Conservation (phyloP, 805 yeast genomes). For the Hanseniaspora singularis region DNA sequence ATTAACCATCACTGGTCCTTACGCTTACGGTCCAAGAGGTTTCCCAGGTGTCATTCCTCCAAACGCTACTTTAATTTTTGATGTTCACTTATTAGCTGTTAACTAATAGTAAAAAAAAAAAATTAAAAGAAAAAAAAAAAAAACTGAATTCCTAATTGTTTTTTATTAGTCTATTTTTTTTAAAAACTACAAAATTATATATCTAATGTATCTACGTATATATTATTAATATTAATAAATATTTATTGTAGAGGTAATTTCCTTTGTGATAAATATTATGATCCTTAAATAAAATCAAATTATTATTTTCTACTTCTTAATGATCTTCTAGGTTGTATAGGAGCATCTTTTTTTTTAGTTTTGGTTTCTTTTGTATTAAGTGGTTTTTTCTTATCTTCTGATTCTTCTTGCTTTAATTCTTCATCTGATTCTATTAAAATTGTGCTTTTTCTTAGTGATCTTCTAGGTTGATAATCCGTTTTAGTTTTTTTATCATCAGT, state of each 20-base stretch:
- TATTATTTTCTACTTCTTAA: slow-evolving; percentile 4
- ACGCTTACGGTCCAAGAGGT: slow-evolving; percentile 90
- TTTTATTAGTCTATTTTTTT: neutral
- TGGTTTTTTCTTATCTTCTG: slow-evolving; percentile 18
- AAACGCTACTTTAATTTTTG: slow-evolving; percentile 81
- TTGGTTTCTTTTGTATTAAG: slow-evolving; percentile 18
- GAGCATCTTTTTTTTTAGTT: neutral
- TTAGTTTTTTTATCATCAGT: slow-evolving; percentile 1
- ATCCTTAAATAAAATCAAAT: no score
- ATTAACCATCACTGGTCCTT: slow-evolving; percentile 81
- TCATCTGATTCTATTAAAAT: no score
- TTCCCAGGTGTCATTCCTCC: slow-evolving; percentile 97
- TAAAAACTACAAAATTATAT: neutral
- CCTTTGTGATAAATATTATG: neutral
- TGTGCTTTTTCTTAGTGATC: slow-evolving; percentile 16
- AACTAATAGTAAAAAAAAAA: slow-evolving; percentile 23
- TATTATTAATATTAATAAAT: no score
- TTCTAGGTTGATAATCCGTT: slow-evolving; percentile 13
- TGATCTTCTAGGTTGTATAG: slow-evolving; percentile 7
- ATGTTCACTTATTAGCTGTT: slow-evolving; percentile 54
- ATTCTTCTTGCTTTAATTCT: no score
- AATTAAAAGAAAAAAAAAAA: neutral
- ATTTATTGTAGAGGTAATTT: neutral
- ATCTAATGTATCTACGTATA: neutral
- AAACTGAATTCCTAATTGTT: neutral